Evolutionary conservation across 2,329 filamentous ascomycete genomes (phyloP), one percentile per base, ranked within the genome.

Genomic region (Cordyceps tenuipes): DNA sequence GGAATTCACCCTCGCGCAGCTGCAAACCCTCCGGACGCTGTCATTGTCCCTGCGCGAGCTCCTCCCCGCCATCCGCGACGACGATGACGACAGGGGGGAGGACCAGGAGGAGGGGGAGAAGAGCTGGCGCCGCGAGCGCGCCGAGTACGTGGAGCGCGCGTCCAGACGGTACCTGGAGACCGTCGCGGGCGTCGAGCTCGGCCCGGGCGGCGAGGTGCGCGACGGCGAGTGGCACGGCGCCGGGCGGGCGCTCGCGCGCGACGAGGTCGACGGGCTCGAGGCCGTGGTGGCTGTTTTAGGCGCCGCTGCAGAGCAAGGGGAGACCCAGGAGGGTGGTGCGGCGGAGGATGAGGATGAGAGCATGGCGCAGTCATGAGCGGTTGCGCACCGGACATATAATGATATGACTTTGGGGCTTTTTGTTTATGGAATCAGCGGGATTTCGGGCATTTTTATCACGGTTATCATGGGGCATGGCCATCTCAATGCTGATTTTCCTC

Each of bases 91-190:
- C n/a, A n/a, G n/a, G n/a, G n/a, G n/a, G 13, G 63, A 65, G 5
- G n/a, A 1, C 68, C n/a, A 70, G 34, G 21, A 36, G 31, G 21
- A 17, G 66, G 63, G 63, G 19, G 48, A 68, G 47, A 78, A 80
- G 68, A 81, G 80, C 50, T 89, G 85, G 76, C 81, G 86, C 44
- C 82, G 85, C 57, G 86, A 94, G 70, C 79, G 93, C 62, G 80
- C 87, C 60, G 82, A 88, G 65, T 97, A 97, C 70, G 86, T 97
- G 53, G 92, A 97, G 73, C 82, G 82, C 58, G 86, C 91, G 68
- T 89, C 90, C 55, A 79, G 84, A 65, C 81, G 88, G 62, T 89
- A 95, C 70, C 76, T 97, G 46, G 90, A 96, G 75, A 80, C 75
- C 31, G 77, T 84, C 49, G 77, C 85, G 50, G 88, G 88, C 0